Conservation (phyloP, 1,139 yeast species). For the Trichomonascaceae sp. region DNA sequence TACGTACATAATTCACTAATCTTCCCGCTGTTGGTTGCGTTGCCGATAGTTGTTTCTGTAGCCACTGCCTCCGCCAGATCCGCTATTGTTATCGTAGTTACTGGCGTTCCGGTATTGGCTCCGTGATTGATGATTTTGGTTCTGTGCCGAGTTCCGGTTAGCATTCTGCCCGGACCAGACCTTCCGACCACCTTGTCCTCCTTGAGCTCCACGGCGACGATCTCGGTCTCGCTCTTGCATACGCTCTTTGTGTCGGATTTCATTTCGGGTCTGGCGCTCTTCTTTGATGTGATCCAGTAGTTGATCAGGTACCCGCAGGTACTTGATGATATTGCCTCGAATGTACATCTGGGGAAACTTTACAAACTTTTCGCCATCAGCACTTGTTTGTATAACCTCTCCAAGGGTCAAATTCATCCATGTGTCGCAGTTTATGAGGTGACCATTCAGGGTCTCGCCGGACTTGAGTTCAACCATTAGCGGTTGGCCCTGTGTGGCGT, state of each 20-base stretch:
- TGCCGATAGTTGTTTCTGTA: too few species aligned
- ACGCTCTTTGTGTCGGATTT: constrained; percentile 33
- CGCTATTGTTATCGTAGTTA: too few species aligned
- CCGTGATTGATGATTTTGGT: too few species aligned
- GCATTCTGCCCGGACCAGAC: too few species aligned
- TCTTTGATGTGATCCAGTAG: constrained; percentile 49
- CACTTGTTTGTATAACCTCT: constrained; percentile 63
- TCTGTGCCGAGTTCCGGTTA: too few species aligned
- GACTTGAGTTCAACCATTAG: constrained; percentile 83
- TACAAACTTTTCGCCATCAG: constrained; percentile 51
- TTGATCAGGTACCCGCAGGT: constrained; percentile 49
- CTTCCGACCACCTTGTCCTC: too few species aligned
- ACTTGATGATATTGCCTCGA: constrained; percentile 71
- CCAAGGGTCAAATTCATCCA: constrained; percentile 90
- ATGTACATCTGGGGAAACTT: constrained; percentile 70
- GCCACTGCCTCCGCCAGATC: too few species aligned
- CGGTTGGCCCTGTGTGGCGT: constrained; percentile 84
- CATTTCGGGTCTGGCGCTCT: constrained; percentile 58
- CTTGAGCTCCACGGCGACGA: too few species aligned
- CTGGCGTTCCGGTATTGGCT: too few species aligned
- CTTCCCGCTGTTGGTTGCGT: too few species aligned
- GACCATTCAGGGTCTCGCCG: constrained; percentile 84
- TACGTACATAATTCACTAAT: too few species aligned
- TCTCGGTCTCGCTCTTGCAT: constrained; percentile 36
- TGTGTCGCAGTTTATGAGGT: constrained; percentile 73